These are phyloP conservation scores for Citrus australasica DNA, from an alignment of 345 rosid genomes.

Conservation along the genomic window DNA sequence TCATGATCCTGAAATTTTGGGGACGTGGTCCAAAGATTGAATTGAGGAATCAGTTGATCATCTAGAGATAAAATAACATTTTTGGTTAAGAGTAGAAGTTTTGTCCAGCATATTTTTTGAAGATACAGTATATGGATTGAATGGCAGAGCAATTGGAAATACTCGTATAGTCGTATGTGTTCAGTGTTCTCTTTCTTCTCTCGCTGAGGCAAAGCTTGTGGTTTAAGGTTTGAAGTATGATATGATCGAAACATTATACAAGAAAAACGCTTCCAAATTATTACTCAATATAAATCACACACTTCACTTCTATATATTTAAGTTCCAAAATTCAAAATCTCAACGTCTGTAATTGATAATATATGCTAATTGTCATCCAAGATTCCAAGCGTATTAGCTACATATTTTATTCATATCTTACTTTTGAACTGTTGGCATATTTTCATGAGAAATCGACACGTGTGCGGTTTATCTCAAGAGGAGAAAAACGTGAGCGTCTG, in stretches of 20 bases:
- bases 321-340: not conserved
- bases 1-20: conserved; percentile 10
- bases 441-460: not conserved
- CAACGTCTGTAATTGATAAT: conserved; percentile 12
- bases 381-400: not conserved
- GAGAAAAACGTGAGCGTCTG: not conserved
- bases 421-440: not conserved
- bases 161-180: not conserved
- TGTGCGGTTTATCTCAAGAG: not conserved
- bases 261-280: too few relatives aligned
- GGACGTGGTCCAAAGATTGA: not conserved
- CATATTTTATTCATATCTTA: not conserved
- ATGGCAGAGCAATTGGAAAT: not conserved
- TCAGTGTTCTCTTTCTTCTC: too few relatives aligned
- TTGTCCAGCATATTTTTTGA: not conserved
- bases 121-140: not conserved
- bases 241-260: not conserved
- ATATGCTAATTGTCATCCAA: not conserved
- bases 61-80: not conserved
- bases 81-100: not conserved
- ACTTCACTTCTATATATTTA: not conserved
- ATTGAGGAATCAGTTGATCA: too few relatives aligned
- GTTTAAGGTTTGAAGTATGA: too few relatives aligned
- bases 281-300: not conserved
- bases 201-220: not conserved